Evolutionary conservation across 331 rosid genomes (phyloP).

Genomic region (Phaseolus coccineus): DNA sequence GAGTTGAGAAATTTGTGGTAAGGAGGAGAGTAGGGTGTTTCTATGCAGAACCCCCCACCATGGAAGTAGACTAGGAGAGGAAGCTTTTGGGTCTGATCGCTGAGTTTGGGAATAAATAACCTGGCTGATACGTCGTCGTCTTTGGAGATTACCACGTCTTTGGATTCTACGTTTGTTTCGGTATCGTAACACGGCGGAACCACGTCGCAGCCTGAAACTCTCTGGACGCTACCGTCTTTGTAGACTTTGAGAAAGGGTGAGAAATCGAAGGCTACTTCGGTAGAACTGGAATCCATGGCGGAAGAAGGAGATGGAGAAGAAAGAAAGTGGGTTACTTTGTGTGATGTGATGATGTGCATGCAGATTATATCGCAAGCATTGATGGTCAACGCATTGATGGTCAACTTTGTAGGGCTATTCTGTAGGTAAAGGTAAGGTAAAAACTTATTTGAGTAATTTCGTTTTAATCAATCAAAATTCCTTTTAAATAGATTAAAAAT

Average conservation of each 20-base stretch:
- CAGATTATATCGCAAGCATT: background rate
- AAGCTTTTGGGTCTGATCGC: slow-evolving; percentile 12
- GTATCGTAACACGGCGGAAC: slow-evolving; percentile 29
- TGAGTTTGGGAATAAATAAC: slow-evolving; percentile 37
- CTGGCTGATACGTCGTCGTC: slow-evolving; percentile 36
- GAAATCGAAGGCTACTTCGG: slow-evolving; percentile 36
- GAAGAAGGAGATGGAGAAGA: background rate
- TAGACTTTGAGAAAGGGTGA: slow-evolving; percentile 56
- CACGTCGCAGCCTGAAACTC: slow-evolving; percentile 24
- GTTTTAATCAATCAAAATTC: too few species aligned
- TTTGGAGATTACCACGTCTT: slow-evolving; percentile 44
- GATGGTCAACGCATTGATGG: background rate
- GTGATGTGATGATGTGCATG: background rate
- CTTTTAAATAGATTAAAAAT: too few species aligned
- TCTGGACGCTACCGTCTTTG: slow-evolving; percentile 47
- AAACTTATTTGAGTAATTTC: too few species aligned
- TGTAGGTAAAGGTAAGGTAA: background rate
- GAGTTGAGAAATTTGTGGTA: slow-evolving; percentile 40
- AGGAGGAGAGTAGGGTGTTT: slow-evolving; percentile 23
- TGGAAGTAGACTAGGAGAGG: slow-evolving; percentile 46
- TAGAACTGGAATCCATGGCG: slow-evolving; percentile 38
- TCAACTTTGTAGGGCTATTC: background rate
- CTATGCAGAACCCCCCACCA: slow-evolving; percentile 39
- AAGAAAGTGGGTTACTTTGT: background rate
- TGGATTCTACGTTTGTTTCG: slow-evolving; percentile 44